Conservation (phyloP, 2,329 filamentous ascomycete genomes). For the Capronia americana region DNA sequence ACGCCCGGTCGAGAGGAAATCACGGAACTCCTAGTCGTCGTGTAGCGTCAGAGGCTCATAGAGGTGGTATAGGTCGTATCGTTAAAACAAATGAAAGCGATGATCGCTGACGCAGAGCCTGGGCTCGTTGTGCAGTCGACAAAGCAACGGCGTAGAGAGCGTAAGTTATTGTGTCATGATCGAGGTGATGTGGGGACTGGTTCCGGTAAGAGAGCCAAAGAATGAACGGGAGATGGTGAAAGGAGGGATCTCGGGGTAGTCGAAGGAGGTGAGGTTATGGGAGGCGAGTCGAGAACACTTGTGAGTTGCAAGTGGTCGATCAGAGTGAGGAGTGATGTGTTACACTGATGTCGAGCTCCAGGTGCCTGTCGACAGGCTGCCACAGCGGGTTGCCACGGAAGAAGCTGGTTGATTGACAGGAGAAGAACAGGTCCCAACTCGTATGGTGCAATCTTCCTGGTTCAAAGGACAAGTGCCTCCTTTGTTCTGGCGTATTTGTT, state of each 20-base stretch:
- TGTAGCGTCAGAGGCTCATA: conserved; percentile 41
- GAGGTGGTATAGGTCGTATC: conserved; percentile 37
- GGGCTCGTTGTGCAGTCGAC: conserved; percentile 40
- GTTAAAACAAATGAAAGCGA: conserved; percentile 36
- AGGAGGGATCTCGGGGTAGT: conserved; percentile 13
- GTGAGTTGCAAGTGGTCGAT: conserved; percentile 22
- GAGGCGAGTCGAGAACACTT: conserved; percentile 17
- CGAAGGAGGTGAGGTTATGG: conserved; percentile 17
- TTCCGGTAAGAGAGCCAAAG: conserved; percentile 33
- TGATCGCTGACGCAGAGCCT: conserved; percentile 39
- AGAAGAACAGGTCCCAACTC: conserved; percentile 15
- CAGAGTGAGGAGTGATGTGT: conserved; percentile 20
- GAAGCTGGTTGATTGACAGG: conserved; percentile 16
- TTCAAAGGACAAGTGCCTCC: conserved; percentile 25
- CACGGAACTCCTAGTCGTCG: conserved; percentile 40
- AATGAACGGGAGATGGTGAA: conserved; percentile 13
- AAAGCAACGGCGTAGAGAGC: conserved; percentile 37
- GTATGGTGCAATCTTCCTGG: conserved; percentile 20
- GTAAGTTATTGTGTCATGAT: conserved; percentile 39
- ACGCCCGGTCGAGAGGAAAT: conserved; percentile 26
- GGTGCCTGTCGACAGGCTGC: conserved; percentile 33
- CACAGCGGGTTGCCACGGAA: conserved; percentile 23
- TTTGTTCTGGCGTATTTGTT: conserved; percentile 28
- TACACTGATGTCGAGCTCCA: conserved; percentile 21
- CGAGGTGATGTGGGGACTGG: conserved; percentile 28